Evolutionary conservation across 2,329 filamentous ascomycete genomes (phyloP).

Genomic region (Fusarium transvaalense): DNA sequence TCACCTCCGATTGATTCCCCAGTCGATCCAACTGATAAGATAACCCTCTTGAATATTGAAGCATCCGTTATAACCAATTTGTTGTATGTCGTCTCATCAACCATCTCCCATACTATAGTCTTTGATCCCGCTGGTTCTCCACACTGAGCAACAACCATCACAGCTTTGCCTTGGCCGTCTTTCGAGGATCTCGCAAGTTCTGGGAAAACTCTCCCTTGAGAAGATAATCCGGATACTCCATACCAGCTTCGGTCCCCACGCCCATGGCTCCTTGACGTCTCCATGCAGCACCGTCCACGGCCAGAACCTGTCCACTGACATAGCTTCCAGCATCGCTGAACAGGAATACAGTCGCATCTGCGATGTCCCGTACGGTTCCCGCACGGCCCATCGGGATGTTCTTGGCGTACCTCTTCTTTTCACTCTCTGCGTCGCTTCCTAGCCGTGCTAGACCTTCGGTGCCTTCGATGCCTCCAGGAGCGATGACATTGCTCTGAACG

Average conservation of each 20-base stretch:
- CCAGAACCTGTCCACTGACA: conserved; percentile 84
- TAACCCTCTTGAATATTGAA: not conserved
- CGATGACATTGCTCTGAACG: conserved; percentile 87
- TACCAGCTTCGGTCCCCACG: conserved; percentile 61
- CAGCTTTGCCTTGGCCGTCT: conserved; percentile 57
- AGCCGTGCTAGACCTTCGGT: conserved; percentile 85
- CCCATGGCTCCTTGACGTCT: conserved; percentile 61
- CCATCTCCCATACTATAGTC: not conserved
- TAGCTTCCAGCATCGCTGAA: conserved; percentile 89
- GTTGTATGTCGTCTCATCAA: not conserved
- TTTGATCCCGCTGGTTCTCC: not conserved
- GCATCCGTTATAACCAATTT: not conserved
- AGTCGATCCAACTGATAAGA: conserved; percentile 15
- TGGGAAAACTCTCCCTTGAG: conserved; percentile 53
- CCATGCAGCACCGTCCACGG: conserved; percentile 76
- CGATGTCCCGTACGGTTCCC: conserved; percentile 87
- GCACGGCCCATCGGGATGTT: conserved; percentile 79
- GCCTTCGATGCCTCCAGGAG: conserved; percentile 85
- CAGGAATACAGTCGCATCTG: conserved; percentile 90
- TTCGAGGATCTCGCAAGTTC: conserved; percentile 52
- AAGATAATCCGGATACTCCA: conserved; percentile 67
- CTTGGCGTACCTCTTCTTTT: conserved; percentile 53
- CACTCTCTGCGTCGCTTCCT: conserved; percentile 55
- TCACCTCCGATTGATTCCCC: conserved; percentile 26
- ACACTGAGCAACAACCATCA: conserved; percentile 36